Base-by-base conservation (phyloP, 192 early-diverging fungal species). In the Backusella australiensis region DNA sequence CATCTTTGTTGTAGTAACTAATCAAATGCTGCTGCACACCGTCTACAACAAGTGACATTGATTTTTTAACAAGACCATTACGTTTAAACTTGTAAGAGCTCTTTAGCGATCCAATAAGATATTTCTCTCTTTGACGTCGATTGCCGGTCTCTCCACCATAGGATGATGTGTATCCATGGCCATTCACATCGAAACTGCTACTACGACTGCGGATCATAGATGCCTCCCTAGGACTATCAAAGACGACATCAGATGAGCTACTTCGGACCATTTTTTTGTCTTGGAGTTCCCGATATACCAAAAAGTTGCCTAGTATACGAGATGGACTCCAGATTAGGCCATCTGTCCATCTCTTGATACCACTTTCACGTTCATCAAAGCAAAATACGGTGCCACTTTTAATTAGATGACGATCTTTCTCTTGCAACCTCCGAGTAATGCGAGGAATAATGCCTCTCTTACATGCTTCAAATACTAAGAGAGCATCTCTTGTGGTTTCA, bases 291-390 rank as follows among this genome's bases (percentile, higher is more conserved):
- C 93, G 91, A 85, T 95, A 95, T 32, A 94, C 83, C 67, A 95
- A 78, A 74, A 94, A 95, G 69, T 93, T 93, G 63, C 91, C 91
- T 36, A 92, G 79, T 34, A 95, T 94, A 36, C 94, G 91, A 6
- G 93, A 94, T 9, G 94, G 94, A 38, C 92, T 92, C 94, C 94
- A 95, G 6, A 89, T 81, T 2, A 91, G 86, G 5, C 93, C 93
- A 73, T 95, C 94, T 3, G 94, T 96, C 94, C 94, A 96, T 17
- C 94, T 88, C 78, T 93, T 94, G 81, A 95, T 95, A 12, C 79
- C 89, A 29, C 90, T 90, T 78, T 94, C 92, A 53, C 89, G 85
- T 80, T 95, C 94, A 77, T 96, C 92, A 85, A 94, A 96, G 49
- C 95, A 91, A 34, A 95, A 91, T 19, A 96, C 86, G 6, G 92